Evolutionary conservation across 2,329 filamentous ascomycete genomes (phyloP).

Genomic region (Colletotrichum aenigma): DNA sequence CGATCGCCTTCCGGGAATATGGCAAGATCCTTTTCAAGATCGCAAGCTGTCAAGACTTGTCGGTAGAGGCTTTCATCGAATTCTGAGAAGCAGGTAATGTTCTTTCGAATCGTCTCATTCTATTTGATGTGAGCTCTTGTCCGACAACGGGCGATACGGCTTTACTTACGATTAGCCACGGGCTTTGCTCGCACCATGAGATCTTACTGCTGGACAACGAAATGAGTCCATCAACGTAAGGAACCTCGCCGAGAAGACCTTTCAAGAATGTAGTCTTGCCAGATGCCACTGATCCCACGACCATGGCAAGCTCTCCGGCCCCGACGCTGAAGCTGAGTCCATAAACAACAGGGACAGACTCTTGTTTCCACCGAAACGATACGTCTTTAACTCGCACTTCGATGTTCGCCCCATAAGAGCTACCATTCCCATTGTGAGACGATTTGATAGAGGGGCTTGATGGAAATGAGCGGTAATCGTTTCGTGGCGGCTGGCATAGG

Average conservation of each 20-base stretch:
- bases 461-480: conserved; percentile 26
- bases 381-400: conserved; percentile 25
- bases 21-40: conserved; percentile 35
- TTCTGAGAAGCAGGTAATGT: conserved; percentile 34
- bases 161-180: conserved; percentile 33
- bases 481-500: conserved; percentile 25
- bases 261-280: conserved; percentile 50
- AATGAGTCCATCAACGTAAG: conserved; percentile 24
- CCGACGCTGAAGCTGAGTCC: conserved; percentile 37
- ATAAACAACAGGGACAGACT: conserved; percentile 29
- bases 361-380: conserved; percentile 37
- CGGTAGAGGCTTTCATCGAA: conserved; percentile 30
- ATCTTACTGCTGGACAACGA: conserved; percentile 14
- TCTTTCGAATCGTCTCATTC: conserved; percentile 37
- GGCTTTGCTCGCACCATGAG: conserved; percentile 37
- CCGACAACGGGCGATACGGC: neutral
- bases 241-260: conserved; percentile 38
- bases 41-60: conserved; percentile 28
- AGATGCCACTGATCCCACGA: conserved; percentile 47
- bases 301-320: conserved; percentile 36
- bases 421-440: neutral
- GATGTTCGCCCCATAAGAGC: neutral
- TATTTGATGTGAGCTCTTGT: neutral
- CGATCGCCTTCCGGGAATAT: conserved; percentile 38
- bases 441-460: neutral